Evolutionary conservation across 2,329 filamentous ascomycete genomes (phyloP).

Genomic region (Polychaeton citri): DNA sequence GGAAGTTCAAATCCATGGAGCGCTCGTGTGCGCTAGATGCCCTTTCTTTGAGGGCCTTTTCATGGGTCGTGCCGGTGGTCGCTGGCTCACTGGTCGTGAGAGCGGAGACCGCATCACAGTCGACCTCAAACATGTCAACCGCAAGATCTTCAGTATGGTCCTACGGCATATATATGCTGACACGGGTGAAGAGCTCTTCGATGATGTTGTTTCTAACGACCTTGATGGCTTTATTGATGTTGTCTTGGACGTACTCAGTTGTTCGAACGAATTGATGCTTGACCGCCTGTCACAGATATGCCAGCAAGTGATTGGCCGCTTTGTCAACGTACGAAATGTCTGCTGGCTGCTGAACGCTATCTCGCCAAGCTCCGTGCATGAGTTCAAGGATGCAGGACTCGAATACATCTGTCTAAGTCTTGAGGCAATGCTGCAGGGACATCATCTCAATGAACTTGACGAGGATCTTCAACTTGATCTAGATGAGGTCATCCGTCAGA

Average conservation of each 20-base stretch:
- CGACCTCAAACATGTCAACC: slow-evolving; percentile 69
- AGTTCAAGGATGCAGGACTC: slow-evolving; percentile 77
- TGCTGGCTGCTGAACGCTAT: slow-evolving; percentile 75
- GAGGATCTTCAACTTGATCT: slow-evolving; percentile 70
- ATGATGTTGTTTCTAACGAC: slow-evolving; percentile 55
- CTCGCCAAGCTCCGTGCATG: slow-evolving; percentile 65
- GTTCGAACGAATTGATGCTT: slow-evolving; percentile 90
- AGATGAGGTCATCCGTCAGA: slow-evolving; percentile 64
- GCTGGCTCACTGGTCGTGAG: slow-evolving; percentile 50
- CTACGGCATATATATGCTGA: slow-evolving; percentile 76
- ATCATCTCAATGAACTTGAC: slow-evolving; percentile 71
- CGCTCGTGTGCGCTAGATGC: slow-evolving; percentile 67
- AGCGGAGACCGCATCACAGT: slow-evolving; percentile 50
- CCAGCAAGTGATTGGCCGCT: slow-evolving; percentile 68
- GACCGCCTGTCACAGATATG: slow-evolving; percentile 82
- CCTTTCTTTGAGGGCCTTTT: slow-evolving; percentile 90
- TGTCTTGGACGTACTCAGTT: slow-evolving; percentile 79
- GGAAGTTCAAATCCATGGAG: slow-evolving; percentile 59
- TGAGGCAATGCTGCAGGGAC: slow-evolving; percentile 82
- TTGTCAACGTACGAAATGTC: slow-evolving; percentile 76
- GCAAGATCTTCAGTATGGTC: slow-evolving; percentile 62
- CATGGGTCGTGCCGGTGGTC: slow-evolving; percentile 69
- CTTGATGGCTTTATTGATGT: slow-evolving; percentile 78
- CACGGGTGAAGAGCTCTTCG: slow-evolving; percentile 65
- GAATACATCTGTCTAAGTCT: slow-evolving; percentile 88